Evolutionary conservation across 202 grass and related monocot genomes (phyloP).

Genomic region (Schoenoplectus tabernaemontani): DNA sequence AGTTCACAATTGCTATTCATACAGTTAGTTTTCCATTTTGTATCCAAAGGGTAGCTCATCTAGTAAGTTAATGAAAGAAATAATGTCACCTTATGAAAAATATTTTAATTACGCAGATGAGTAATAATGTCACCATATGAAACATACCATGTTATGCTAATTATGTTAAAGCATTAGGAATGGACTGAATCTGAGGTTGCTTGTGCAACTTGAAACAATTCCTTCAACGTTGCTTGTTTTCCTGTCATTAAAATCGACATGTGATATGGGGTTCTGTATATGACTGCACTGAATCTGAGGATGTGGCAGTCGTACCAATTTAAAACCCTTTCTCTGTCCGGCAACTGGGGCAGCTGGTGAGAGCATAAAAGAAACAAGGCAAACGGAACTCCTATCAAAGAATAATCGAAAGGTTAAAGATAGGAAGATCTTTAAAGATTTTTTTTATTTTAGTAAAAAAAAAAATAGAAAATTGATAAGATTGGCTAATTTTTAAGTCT

Average conservation of each 20-base stretch:
- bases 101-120: too few relatives aligned
- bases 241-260: not conserved
- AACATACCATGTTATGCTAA: too few relatives aligned
- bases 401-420: constrained; percentile 20
- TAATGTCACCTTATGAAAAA: not conserved
- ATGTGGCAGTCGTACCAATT: not conserved
- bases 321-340: not conserved
- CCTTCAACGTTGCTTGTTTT: too few relatives aligned
- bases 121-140: too few relatives aligned
- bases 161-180: too few relatives aligned
- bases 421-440: not conserved
- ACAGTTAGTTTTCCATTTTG: not conserved
- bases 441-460: too few relatives aligned
- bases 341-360: not conserved
- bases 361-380: not conserved
- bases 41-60: not conserved
- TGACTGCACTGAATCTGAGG: constrained; percentile 5
- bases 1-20: not conserved
- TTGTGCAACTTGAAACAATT: too few relatives aligned
- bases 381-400: constrained; percentile 7
- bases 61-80: not conserved
- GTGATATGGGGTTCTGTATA: constrained; percentile 18
- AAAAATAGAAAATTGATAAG: too few relatives aligned
- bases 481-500: too few relatives aligned
- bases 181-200: too few relatives aligned